Evolutionary conservation across 2,329 filamentous ascomycete genomes (phyloP).

Genomic region (Cryphonectria naterciae): DNA sequence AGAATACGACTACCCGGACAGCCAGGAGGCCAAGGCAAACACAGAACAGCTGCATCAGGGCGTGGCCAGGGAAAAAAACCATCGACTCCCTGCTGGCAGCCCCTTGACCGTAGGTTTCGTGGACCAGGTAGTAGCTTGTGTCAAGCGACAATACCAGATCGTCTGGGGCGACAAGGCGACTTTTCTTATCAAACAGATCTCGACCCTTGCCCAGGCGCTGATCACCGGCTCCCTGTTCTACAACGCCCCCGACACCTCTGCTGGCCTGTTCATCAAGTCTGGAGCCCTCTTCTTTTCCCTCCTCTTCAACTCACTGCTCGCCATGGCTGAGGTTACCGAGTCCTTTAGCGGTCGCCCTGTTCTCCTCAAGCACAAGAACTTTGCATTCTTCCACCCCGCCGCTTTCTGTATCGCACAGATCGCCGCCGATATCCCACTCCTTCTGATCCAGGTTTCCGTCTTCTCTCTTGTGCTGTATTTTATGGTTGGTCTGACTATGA

Average conservation of each 20-base stretch:
- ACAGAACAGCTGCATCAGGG: slow-evolving; percentile 59
- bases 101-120: slow-evolving; percentile 59
- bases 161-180: slow-evolving; percentile 67
- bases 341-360: slow-evolving; percentile 66
- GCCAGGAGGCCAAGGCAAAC: slow-evolving; percentile 49
- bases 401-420: slow-evolving; percentile 62
- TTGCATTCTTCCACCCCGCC: slow-evolving; percentile 61
- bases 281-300: slow-evolving; percentile 68
- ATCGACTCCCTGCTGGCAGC: slow-evolving; percentile 55
- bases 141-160: slow-evolving; percentile 67
- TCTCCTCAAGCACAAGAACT: slow-evolving; percentile 60
- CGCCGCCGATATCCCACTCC: slow-evolving; percentile 57
- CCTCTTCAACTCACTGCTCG: slow-evolving; percentile 63
- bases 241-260: slow-evolving; percentile 59
- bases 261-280: slow-evolving; percentile 65
- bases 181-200: slow-evolving; percentile 64
- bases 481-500: too few relatives aligned
- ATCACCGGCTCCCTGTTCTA: slow-evolving; percentile 72
- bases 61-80: slow-evolving; percentile 58
- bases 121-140: slow-evolving; percentile 59
- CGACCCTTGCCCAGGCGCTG: slow-evolving; percentile 61
- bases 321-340: slow-evolving; percentile 69
- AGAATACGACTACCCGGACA: slow-evolving; percentile 62
- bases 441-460: too few relatives aligned
- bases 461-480: too few relatives aligned